phyloP scores from a whole-genome alignment of 1,284 basidiomycete genomes.

The Anthracocystis setariae region DNA sequence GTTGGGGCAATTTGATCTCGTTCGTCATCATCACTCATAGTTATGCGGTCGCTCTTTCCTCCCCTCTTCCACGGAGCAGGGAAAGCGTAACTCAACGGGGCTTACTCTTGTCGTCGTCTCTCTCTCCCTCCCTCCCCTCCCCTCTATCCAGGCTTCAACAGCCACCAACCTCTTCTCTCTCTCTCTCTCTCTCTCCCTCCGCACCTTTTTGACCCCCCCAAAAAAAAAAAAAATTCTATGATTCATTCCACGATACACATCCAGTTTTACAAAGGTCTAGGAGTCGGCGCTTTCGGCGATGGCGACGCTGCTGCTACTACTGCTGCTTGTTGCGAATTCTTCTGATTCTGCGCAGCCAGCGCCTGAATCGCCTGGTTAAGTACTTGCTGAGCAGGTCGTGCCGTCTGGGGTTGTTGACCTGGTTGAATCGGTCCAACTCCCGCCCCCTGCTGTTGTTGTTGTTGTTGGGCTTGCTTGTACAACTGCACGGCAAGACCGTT shows the following conservation, averaged over 20 bases:
- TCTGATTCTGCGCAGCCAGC: constrained; percentile 36
- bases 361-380: constrained; percentile 47
- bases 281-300: constrained; percentile 6
- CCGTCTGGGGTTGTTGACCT: background rate
- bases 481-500: constrained; percentile 57
- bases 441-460: constrained; percentile 2
- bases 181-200: background rate
- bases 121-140: constrained; percentile 10
- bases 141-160: constrained; percentile 33
- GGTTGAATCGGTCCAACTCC: background rate
- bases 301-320: background rate
- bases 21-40: constrained; percentile 54
- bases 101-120: constrained; percentile 57
- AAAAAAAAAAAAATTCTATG: too few relatives aligned
- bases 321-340: constrained; percentile 12
- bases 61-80: too few relatives aligned
- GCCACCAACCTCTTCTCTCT: constrained; percentile 17
- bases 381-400: constrained; percentile 31
- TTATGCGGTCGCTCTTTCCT: constrained; percentile 48
- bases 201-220: too few relatives aligned
- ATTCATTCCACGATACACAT: background rate
- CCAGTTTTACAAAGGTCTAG: background rate
- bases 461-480: constrained; percentile 58
- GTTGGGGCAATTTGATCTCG: constrained; percentile 24
- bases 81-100: constrained; percentile 54